Evolutionary conservation across 179 eudicot genomes (phyloP), one percentile per base, ranked within the genome.

Genomic region (Gypsophila paniculata): DNA sequence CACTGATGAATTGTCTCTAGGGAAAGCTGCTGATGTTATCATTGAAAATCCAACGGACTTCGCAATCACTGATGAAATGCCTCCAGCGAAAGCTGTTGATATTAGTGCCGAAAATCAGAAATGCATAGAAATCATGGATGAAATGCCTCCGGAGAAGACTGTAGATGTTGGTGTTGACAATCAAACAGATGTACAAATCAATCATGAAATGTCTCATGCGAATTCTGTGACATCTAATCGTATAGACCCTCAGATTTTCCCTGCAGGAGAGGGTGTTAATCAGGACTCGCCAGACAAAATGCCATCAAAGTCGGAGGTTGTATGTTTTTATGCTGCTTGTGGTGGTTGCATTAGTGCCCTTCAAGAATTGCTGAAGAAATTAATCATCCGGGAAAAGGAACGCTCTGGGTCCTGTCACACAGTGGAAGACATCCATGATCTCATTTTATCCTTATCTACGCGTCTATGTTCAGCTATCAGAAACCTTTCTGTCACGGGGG

Each of bases 251-350:
- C 53, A 60, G 46, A 23, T 9, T 32, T 6, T 12, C 65, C 21
- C 62, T 59, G 19, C 69, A 42, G 76, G 19, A 57, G 80, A 69
- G 32, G 32, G 6, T 63, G 38, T 39, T 64, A 59, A 57, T 59
- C 64, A 60, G 18, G 78, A 66, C 29, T 74, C 82, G 66, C 69
- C 75, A 2, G 32, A 75, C 60, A 60, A 71, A 62, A 19, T 61
- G 65, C 18, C 78, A 19, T 44, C 72, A 32, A 75, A 74, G 72
- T 76, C 86, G 17, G 68, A 75, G 58, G 77, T 71, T 55, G 36
- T 74, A 29, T 93, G 96, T 70, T 81, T 75, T 22, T 93, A 91
- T 74, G 73, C 23, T 91, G 91, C 76, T 93, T 93, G 98, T 81
- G 18, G 81, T 21, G 83, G 77, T 60, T 93, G 98, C 76, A 49